Base-by-base conservation (phyloP, 805 yeast genomes). In the Lipomyces sp. region DNA sequence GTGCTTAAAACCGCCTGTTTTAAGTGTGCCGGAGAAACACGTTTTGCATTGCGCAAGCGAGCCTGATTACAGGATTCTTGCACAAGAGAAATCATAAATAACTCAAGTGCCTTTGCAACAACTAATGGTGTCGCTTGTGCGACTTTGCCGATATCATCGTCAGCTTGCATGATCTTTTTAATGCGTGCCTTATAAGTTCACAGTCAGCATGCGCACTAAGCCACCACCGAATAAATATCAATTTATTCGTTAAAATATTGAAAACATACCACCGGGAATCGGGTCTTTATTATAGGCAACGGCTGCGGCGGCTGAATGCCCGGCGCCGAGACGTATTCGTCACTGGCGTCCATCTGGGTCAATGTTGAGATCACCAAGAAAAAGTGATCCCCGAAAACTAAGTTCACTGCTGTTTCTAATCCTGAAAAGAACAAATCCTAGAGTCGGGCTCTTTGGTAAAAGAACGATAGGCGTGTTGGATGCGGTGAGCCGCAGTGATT, bases 121-220 rank as follows among this genome's bases (percentile, higher is more conserved):
- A 94, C 94, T n/a, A 94, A 90, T 0, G 99, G 99, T 1, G 99
- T 96, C 1, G 97, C 98, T 75, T 93, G 98, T 2, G 99, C 97
- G 4, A 95, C 98, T 76, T 95, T 95, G 2, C 99, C 99, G 56
- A 95, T 93, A 70, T 95, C 99, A 70, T 95, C 99, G 78, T 95
- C 99, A 35, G 96, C 88, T 76, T 95, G 99, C 97, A 95, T 94
- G 66, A 95, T 86, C 74, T 95, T 91, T 81, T 95, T 95, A 74
- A 95, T 92, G 69, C 98, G 86, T 2, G 98, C 98, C 78, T 76
- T n/a, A 35, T 32, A 59, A 33, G n/a, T 7, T 32, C 30, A 24
- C 30, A 53, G 34, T 37, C 37, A 32, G 34, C 4, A 37, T 7
- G 33, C 13, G 11, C n/a, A 15, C 8, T 4, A n/a, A n/a, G 11